Percentiles rank a stretch among this genome's conserved stretches.
Evolutionary conservation across 2,329 filamentous ascomycete genomes (phyloP).

Genomic region (Knufia petricola): DNA sequence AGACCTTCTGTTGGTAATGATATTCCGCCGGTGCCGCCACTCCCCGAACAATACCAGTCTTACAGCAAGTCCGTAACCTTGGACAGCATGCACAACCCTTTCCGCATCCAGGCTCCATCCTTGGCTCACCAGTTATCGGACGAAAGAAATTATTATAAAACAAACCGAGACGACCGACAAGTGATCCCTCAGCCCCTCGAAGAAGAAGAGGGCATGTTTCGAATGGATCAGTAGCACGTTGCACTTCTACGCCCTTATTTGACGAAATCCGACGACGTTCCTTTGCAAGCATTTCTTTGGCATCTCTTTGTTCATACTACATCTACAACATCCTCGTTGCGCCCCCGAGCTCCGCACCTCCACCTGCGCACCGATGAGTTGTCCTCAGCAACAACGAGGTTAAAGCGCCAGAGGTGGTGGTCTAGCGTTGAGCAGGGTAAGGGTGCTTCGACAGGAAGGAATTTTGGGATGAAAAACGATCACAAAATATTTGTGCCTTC

Average conservation of each 20-base stretch:
- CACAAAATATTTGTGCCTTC: neutral
- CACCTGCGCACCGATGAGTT: slow-evolving; percentile 24
- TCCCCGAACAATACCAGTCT: slow-evolving; percentile 48
- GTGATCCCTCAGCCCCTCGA: slow-evolving; percentile 46
- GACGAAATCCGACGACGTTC: slow-evolving; percentile 9
- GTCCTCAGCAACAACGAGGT: slow-evolving; percentile 22
- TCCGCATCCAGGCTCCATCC: slow-evolving; percentile 34
- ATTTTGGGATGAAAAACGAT: neutral
- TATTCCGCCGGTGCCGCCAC: slow-evolving; percentile 69
- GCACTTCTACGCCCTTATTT: slow-evolving; percentile 10
- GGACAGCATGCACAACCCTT: slow-evolving; percentile 33
- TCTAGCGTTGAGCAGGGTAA: slow-evolving; percentile 23
- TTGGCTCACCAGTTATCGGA: slow-evolving; percentile 41
- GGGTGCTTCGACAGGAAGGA: neutral
- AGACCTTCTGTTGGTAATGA: slow-evolving; percentile 56
- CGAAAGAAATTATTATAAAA: slow-evolving; percentile 57
- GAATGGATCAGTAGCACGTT: slow-evolving; percentile 71
- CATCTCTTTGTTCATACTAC: slow-evolving; percentile 12
- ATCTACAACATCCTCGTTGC: slow-evolving; percentile 9
- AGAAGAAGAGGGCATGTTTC: slow-evolving; percentile 92
- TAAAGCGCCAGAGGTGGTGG: slow-evolving; percentile 23
- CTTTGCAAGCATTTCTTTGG: slow-evolving; percentile 9
- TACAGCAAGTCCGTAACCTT: slow-evolving; percentile 26
- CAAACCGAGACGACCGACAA: slow-evolving; percentile 55
- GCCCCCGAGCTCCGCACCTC: slow-evolving; percentile 20